phyloP scores from a whole-genome alignment of 768 basidiomycete species.

The Boletus coccyginus region DNA sequence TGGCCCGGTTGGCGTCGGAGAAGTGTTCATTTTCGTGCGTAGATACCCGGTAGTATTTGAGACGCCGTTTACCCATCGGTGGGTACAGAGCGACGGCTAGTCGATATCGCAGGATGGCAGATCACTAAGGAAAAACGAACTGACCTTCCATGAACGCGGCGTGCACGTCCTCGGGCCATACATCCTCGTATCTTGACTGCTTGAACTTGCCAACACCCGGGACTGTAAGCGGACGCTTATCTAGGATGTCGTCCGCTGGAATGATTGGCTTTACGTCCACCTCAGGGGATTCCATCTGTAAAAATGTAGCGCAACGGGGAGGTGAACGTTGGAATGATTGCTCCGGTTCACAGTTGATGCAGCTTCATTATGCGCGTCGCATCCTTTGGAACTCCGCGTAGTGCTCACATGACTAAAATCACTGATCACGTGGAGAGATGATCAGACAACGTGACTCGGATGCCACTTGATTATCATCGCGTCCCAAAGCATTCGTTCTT shows the following conservation, averaged over 20 bases:
- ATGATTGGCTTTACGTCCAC: conserved; percentile 16
- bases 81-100: conserved; percentile 31
- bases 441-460: conserved; percentile 3
- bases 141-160: conserved; percentile 37
- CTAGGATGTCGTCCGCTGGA: conserved; percentile 5
- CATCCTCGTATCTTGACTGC: conserved; percentile 34
- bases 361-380: conserved; percentile 13
- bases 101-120: conserved; percentile 8
- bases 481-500: background rate
- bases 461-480: background rate
- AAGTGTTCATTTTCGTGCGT: conserved; percentile 10
- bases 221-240: background rate
- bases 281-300: conserved; percentile 21
- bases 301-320: conserved; percentile 11
- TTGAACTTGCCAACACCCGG: conserved; percentile 17
- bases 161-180: conserved; percentile 35
- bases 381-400: conserved; percentile 24
- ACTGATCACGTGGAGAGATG: conserved; percentile 21
- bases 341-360: background rate
- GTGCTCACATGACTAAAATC: conserved; percentile 29
- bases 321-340: conserved; percentile 1
- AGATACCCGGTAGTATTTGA: conserved; percentile 31
- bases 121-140: background rate
- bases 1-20: conserved; percentile 13
- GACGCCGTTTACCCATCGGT: conserved; percentile 36